Evolutionary conservation across 2,329 filamentous ascomycete genomes (phyloP), one percentile per base, ranked within the genome.

Genomic region (Aspergillus novofumigatus): DNA sequence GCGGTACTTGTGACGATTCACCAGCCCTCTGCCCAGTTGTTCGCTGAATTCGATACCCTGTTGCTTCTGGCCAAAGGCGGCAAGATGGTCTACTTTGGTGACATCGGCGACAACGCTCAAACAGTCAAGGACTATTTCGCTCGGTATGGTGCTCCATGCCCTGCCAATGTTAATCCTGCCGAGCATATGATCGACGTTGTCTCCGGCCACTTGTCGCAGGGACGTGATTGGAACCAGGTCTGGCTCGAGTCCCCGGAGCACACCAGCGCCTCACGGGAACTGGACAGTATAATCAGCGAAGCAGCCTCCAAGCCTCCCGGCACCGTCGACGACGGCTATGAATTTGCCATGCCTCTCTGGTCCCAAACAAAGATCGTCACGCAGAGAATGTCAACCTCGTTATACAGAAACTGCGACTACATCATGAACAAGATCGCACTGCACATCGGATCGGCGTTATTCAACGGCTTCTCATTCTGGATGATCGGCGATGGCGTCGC

Each of bases 1-100:
- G 86, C 86, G 3, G 86, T 90, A 47, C 74, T 90, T 35, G 88
- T 86, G 63, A 90, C 87, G 0, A 89, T 89, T 51, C 87, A 89
- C 65, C 86, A 89, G 63, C 86, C 87, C 3, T 86, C 83, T 7
- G 85, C 84, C 0, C 79, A 87, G 21, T 76, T 89, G 2, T 86
- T 89, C 52, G 81, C 87, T 59, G 81, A 89, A 67, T 90, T 90
- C 69, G 87, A 90, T 65, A 87, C 86, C 75, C 81, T 90, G 1
- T 78, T 90, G 2, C 82, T 86, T 0, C 77, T 89, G 9, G 85
- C 86, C 53, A 84, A 80, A 4, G 86, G 85, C 10, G 86, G 86
- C n/a, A 86, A 87, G 66, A 86, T 83, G 0, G 87, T 88, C 62
- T 91, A 89, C 70, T 90, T 90, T 56, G 87, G 87, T 20, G 70